These are phyloP conservation scores for Cyclospora cayetanensis DNA, from an alignment of 169 alveolate genomes.

Conservation along the genomic window DNA sequence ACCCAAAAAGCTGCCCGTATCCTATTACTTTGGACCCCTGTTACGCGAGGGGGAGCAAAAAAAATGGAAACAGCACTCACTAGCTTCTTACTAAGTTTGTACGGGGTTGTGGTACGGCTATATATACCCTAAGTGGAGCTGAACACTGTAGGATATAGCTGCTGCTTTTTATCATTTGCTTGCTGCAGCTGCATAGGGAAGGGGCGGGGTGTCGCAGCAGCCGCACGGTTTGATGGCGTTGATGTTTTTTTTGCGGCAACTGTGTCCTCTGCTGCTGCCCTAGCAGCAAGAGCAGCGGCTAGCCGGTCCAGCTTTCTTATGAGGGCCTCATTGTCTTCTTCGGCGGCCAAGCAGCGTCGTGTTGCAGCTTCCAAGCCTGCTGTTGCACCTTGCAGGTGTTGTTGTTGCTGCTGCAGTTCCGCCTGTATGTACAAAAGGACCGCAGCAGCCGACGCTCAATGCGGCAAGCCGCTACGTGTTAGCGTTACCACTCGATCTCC, in stretches of 20 bases:
- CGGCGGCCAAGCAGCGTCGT: not conserved
- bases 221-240: not conserved
- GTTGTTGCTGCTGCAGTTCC: slow-evolving; percentile 46
- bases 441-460: no score
- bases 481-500: not conserved
- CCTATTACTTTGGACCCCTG: no score
- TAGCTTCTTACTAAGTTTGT: no score
- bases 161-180: no score
- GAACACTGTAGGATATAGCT: no score
- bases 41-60: no score
- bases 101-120: no score
- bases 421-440: slow-evolving; percentile 37
- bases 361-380: slow-evolving; percentile 9
- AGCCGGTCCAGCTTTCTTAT: not conserved
- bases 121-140: no score
- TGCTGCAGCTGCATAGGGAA: not conserved
- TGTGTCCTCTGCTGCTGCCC: slow-evolving; percentile 38
- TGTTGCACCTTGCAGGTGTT: slow-evolving; percentile 7
- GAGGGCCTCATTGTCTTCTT: not conserved
- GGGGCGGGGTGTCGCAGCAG: not conserved
- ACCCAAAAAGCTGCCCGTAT: no score
- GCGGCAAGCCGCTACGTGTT: not conserved
- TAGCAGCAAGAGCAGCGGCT: slow-evolving; percentile 62
- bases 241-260: not conserved
- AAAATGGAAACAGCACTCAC: no score